Percentiles rank a stretch among this genome's conserved stretches.
phyloP scores from a whole-genome alignment of 345 rosid genomes.

The Aethionema arabicum region DNA sequence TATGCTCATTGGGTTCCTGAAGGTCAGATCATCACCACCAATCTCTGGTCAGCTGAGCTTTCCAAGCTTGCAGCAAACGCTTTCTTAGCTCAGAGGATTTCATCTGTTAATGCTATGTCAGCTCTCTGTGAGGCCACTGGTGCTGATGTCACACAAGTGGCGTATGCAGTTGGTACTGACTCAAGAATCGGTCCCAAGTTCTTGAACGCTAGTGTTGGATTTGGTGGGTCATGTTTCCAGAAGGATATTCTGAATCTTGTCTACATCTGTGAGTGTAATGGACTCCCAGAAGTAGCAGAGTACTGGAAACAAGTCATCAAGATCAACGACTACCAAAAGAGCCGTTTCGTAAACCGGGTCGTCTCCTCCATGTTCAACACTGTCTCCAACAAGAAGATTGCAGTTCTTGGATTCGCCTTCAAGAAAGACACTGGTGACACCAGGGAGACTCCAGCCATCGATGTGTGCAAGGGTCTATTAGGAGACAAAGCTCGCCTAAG shows the following conservation, averaged over 20 bases:
- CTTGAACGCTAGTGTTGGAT: slow-evolving; percentile 80
- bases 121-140: slow-evolving; percentile 88
- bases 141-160: slow-evolving; percentile 68
- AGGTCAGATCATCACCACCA: slow-evolving; percentile 60
- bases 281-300: slow-evolving; percentile 67
- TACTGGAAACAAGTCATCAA: slow-evolving; percentile 85
- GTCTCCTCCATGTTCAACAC: slow-evolving; percentile 89
- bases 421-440: slow-evolving; percentile 92
- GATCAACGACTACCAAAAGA: slow-evolving; percentile 80
- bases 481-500: slow-evolving; percentile 68
- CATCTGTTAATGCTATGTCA: slow-evolving; percentile 86
- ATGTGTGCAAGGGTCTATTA: slow-evolving; percentile 74
- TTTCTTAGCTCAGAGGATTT: slow-evolving; percentile 81
- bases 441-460: slow-evolving; percentile 79
- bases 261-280: slow-evolving; percentile 80
- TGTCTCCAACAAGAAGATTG: slow-evolving; percentile 69
- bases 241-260: slow-evolving; percentile 76
- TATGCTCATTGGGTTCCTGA: slow-evolving; percentile 88
- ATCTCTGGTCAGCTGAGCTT: slow-evolving; percentile 92
- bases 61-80: slow-evolving; percentile 89
- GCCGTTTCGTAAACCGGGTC: slow-evolving; percentile 63
- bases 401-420: slow-evolving; percentile 77
- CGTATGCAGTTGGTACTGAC: slow-evolving; percentile 71
- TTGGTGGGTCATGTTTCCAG: slow-evolving; percentile 87
- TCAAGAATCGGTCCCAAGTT: slow-evolving; percentile 77